Evolutionary conservation across 2,329 filamentous ascomycete species (phyloP).

Genomic region (Drechslera avenae): DNA sequence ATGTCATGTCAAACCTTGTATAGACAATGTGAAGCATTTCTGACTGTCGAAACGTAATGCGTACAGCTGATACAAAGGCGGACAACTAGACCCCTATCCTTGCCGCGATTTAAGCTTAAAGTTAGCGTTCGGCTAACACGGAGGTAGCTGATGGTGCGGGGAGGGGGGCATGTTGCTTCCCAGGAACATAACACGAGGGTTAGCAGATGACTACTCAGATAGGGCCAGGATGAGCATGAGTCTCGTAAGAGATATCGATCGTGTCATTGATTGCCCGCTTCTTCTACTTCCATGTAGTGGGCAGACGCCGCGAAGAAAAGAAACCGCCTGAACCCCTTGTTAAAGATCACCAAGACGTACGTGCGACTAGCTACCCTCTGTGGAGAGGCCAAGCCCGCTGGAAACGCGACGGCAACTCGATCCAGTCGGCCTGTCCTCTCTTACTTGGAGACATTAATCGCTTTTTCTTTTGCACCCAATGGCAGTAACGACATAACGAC

Average conservation of each 20-base stretch:
- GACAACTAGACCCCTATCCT: conserved; percentile 2
- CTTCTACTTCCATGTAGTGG: neutral
- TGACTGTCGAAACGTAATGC: neutral
- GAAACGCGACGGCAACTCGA: conserved; percentile 18
- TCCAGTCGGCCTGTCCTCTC: conserved; percentile 4
- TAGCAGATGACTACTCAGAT: neutral
- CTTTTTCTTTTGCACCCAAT: conserved; percentile 20
- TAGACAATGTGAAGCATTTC: neutral
- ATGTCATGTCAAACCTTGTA: neutral
- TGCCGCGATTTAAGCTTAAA: conserved; percentile 25
- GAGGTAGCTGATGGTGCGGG: conserved; percentile 18
- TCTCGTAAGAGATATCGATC: neutral
- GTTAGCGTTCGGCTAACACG: conserved; percentile 16
- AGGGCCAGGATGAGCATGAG: conserved; percentile 1
- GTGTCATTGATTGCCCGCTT: neutral
- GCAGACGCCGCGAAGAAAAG: neutral
- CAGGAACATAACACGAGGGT: neutral
- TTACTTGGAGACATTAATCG: neutral
- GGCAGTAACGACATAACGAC: conserved; percentile 23
- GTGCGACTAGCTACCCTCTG: conserved; percentile 17
- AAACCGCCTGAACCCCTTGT: conserved; percentile 4
- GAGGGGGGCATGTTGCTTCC: conserved; percentile 7
- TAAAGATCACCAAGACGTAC: conserved; percentile 20
- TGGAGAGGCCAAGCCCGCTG: conserved; percentile 31
- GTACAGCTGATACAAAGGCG: neutral